Base-by-base conservation (phyloP, 2,329 filamentous ascomycete genomes). In the Colletotrichum theobromicola region DNA sequence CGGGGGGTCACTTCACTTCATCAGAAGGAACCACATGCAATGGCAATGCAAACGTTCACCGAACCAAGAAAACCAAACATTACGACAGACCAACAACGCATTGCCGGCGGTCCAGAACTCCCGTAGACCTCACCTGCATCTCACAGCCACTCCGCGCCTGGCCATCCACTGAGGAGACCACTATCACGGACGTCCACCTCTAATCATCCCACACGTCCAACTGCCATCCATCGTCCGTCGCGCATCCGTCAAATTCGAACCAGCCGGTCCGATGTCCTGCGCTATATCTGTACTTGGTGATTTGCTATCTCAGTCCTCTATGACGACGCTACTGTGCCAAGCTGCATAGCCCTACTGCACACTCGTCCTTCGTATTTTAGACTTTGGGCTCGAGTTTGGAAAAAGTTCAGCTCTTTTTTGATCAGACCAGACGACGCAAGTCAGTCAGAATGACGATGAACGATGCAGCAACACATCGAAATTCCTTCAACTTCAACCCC, bases 21-120 rank as follows among this genome's bases (percentile, higher is more conserved):
- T 67, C 72, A 24, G 62, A 32, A 24, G 57, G 68, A 50, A 61
- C 62, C 68, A 72, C 72, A 62, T 42, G 13, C 57, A 67, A 74
- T 66, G 72, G 65, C 28, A 69, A 34, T n/a, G 37, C 18, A 35
- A 55, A 70, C 21, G 26, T 21, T 46, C 18, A n/a, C 42, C n/a
- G 42, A 42, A 32, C 21, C 50, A 50, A 26, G 32, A 63, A 8
- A 8, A 61, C n/a, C 24, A 50, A 61, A 32, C 18, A 18, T 16
- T n/a, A 5, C 67, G 12, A 50, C 57, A 62, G 55, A 53, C 16
- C 32, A 61, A 34, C 58, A 37, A 6, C 0, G 6, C n/a, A 62
- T 15, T 21, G 57, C 28, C 53, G n/a, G 15, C 50, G 53, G 69
- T 67, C 69, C 53, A 72, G 70, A 72, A 37, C 37, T 42, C 24